Evolutionary conservation across 257 asterid genomes (phyloP).

Genomic region (Ilex aquifolium): DNA sequence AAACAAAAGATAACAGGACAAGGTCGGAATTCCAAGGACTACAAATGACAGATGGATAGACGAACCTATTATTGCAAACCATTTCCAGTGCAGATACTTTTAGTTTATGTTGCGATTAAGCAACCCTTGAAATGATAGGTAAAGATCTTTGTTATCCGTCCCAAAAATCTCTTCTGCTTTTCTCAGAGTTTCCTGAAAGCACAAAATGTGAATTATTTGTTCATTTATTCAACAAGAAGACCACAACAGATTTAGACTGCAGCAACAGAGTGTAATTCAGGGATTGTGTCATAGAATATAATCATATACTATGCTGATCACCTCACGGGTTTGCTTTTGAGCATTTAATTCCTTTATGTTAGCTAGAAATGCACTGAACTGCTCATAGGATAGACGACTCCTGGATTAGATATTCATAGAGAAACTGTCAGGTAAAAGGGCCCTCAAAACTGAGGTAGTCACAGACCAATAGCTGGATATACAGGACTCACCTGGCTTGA

Average conservation of each 20-base stretch:
- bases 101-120: constrained; percentile 68
- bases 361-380: constrained; percentile 84
- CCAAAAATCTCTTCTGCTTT: constrained; percentile 93
- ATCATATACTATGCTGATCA: constrained; percentile 11
- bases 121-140: constrained; percentile 82
- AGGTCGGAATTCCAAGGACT: too few species aligned
- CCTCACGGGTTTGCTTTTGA: constrained; percentile 96
- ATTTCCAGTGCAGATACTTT: constrained; percentile 3
- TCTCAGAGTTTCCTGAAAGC: constrained; percentile 74
- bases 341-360: constrained; percentile 90
- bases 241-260: neutral
- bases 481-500: constrained; percentile 72
- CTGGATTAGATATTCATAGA: constrained; percentile 34
- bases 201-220: neutral
- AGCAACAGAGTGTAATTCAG: neutral
- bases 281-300: neutral
- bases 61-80: too few species aligned
- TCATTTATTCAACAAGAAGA: constrained; percentile 5
- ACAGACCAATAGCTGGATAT: too few species aligned
- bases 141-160: constrained; percentile 82
- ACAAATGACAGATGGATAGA: too few species aligned
- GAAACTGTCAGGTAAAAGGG: too few species aligned
- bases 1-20: too few species aligned
- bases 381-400: constrained; percentile 93
- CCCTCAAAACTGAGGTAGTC: too few species aligned